These are phyloP conservation scores for Trichophyton verrucosum DNA, from an alignment of 2,329 filamentous ascomycete genomes.

Conservation along the genomic window DNA sequence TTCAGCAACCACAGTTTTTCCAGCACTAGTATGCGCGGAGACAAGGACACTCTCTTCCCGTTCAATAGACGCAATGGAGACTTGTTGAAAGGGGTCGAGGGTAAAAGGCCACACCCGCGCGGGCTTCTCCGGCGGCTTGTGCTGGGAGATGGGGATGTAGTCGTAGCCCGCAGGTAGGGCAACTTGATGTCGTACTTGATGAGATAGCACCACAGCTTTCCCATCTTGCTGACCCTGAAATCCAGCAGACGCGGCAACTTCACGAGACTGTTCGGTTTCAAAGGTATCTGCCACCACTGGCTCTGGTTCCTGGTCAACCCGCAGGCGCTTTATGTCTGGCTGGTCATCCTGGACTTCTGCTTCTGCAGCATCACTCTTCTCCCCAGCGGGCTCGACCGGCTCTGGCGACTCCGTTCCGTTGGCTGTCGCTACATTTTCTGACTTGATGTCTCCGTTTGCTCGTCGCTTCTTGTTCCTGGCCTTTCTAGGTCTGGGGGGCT, in stretches of 20 bases:
- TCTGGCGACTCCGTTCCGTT: slow-evolving; percentile 18
- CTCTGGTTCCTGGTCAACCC: slow-evolving; percentile 50
- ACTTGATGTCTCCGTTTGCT: slow-evolving; percentile 65
- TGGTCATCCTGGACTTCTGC: slow-evolving; percentile 20
- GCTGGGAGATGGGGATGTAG: slow-evolving; percentile 87
- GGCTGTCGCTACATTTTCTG: slow-evolving; percentile 20
- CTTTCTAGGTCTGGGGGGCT: slow-evolving; percentile 32
- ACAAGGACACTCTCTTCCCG: slow-evolving; percentile 92
- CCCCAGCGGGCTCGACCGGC: slow-evolving; percentile 13
- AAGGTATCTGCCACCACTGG: slow-evolving; percentile 88
- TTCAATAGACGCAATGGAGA: slow-evolving; percentile 90
- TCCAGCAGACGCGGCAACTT: slow-evolving; percentile 69
- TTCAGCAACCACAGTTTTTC: slow-evolving; percentile 96
- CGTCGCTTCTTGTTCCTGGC: slow-evolving; percentile 74
- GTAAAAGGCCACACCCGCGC: slow-evolving; percentile 78
- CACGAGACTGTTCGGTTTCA: slow-evolving; percentile 84
- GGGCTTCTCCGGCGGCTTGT: slow-evolving; percentile 77
- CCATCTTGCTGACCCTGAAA: slow-evolving; percentile 49
- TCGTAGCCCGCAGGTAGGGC: slow-evolving; percentile 87
- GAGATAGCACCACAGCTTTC: slow-evolving; percentile 64
- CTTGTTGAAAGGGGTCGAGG: slow-evolving; percentile 91
- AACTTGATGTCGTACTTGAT: slow-evolving; percentile 98
- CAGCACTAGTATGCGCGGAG: slow-evolving; percentile 91
- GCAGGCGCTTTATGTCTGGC: slow-evolving; percentile 36
- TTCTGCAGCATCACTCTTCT: slow-evolving; percentile 11